Conservation (phyloP, 2,329 filamentous ascomycete genomes). For the Aureobasidium melanogenum region DNA sequence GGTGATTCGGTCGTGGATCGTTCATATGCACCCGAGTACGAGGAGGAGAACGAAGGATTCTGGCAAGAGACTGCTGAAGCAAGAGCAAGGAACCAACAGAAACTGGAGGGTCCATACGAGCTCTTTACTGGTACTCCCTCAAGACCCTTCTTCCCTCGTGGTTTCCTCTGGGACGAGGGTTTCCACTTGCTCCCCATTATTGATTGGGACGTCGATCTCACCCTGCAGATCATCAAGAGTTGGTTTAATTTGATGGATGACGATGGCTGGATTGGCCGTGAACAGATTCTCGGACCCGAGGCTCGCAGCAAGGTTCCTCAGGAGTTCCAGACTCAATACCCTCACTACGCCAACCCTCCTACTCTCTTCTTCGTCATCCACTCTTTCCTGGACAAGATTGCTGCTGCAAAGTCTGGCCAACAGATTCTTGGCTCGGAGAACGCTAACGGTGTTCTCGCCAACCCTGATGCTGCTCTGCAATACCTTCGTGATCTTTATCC, state of each 20-base stretch:
- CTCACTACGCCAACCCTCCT: constrained; percentile 94
- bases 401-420: constrained; percentile 17
- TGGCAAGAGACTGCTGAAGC: constrained; percentile 87
- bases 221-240: constrained; percentile 78
- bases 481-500: constrained; percentile 77
- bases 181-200: constrained; percentile 87
- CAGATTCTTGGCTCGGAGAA: constrained; percentile 25
- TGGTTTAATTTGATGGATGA: constrained; percentile 97
- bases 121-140: constrained; percentile 89
- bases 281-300: constrained; percentile 88
- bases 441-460: constrained; percentile 49
- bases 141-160: constrained; percentile 88
- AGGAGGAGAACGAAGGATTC: constrained; percentile 90
- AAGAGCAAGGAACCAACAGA: constrained; percentile 56
- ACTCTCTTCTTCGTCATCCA: constrained; percentile 88
- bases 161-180: constrained; percentile 96
- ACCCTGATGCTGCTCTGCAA: constrained; percentile 56
- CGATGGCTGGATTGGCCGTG: constrained; percentile 93
- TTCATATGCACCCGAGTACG: constrained; percentile 84
- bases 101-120: constrained; percentile 72
- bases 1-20: constrained; percentile 82
- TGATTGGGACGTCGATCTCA: constrained; percentile 89
- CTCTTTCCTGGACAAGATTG: constrained; percentile 63
- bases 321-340: constrained; percentile 93
- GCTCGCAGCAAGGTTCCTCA: constrained; percentile 87